Evolutionary conservation across 108 stramenopile species (phyloP).

Genomic region (Skeletonema menzelii): DNA sequence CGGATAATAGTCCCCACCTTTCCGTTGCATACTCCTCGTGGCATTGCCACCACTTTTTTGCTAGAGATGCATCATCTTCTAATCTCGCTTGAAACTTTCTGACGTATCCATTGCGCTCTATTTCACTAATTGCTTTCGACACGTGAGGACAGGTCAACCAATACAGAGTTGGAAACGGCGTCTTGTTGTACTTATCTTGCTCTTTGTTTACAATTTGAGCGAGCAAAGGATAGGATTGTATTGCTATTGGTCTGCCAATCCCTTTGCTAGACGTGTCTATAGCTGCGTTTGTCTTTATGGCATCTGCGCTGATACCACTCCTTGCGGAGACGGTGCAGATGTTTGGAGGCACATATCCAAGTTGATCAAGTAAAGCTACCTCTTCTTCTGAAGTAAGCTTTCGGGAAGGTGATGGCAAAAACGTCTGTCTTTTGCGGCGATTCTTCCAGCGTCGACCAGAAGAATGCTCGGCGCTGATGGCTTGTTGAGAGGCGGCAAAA

Average conservation of each 20-base stretch:
- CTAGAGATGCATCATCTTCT: slow-evolving; percentile 21
- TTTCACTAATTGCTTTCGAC: slow-evolving; percentile 57
- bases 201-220: slow-evolving; percentile 17
- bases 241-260: slow-evolving; percentile 57
- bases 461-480: background rate
- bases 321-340: slow-evolving; percentile 56
- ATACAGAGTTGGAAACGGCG: slow-evolving; percentile 77
- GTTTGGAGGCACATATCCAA: slow-evolving; percentile 77
- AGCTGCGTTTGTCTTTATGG: background rate
- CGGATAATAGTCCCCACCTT: slow-evolving; percentile 57
- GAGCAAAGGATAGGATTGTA: slow-evolving; percentile 66
- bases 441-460: slow-evolving; percentile 4
- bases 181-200: slow-evolving; percentile 21
- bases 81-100: slow-evolving; percentile 50
- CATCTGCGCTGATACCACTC: slow-evolving; percentile 2
- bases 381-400: slow-evolving; percentile 26
- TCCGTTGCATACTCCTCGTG: slow-evolving; percentile 62
- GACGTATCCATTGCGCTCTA: slow-evolving; percentile 65
- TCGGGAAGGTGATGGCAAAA: slow-evolving; percentile 22
- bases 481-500: background rate
- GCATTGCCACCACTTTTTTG: slow-evolving; percentile 34
- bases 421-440: slow-evolving; percentile 5
- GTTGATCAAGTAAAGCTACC: slow-evolving; percentile 44
- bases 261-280: slow-evolving; percentile 25
- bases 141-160: slow-evolving; percentile 70